Evolutionary conservation across 208 protist genomes (phyloP).

Genomic region (Borovskyia barvae): DNA sequence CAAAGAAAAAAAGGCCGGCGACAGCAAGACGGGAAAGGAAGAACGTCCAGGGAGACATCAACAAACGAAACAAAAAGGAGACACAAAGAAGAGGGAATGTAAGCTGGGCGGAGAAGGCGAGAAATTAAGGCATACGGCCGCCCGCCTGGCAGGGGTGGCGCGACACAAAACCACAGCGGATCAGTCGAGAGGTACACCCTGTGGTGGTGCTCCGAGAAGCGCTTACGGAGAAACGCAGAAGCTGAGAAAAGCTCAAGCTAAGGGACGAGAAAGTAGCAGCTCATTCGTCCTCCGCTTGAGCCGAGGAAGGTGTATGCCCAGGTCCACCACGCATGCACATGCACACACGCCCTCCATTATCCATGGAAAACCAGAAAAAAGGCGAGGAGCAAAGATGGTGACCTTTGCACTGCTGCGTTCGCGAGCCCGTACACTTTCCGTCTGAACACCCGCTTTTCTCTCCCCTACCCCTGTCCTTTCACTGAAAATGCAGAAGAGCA

Average conservation of each 20-base stretch:
- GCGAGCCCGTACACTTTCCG: neutral
- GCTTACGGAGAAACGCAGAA: too few relatives aligned
- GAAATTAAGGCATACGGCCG: too few relatives aligned
- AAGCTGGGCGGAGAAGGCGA: neutral
- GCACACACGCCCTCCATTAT: too few relatives aligned
- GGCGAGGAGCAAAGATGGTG: neutral
- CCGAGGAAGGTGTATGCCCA: too few relatives aligned
- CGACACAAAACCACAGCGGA: too few relatives aligned
- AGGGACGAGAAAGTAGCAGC: too few relatives aligned
- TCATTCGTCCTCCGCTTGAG: too few relatives aligned
- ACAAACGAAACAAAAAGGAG: slow-evolving; percentile 2
- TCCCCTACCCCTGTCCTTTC: neutral
- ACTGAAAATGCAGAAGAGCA: neutral
- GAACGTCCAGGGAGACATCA: neutral
- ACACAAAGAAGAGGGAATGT: slow-evolving; percentile 2
- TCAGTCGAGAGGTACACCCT: too few relatives aligned
- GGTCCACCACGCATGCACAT: too few relatives aligned
- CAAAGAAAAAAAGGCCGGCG: neutral
- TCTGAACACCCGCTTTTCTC: neutral
- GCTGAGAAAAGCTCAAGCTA: too few relatives aligned
- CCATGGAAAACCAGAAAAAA: neutral
- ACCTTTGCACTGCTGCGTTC: neutral
- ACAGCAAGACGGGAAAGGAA: slow-evolving; percentile 1
- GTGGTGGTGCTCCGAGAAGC: too few relatives aligned
- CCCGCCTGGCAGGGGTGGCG: too few relatives aligned